phyloP scores from a whole-genome alignment of 2,329 filamentous ascomycete genomes.

The Aspergillus eucalypticola region DNA sequence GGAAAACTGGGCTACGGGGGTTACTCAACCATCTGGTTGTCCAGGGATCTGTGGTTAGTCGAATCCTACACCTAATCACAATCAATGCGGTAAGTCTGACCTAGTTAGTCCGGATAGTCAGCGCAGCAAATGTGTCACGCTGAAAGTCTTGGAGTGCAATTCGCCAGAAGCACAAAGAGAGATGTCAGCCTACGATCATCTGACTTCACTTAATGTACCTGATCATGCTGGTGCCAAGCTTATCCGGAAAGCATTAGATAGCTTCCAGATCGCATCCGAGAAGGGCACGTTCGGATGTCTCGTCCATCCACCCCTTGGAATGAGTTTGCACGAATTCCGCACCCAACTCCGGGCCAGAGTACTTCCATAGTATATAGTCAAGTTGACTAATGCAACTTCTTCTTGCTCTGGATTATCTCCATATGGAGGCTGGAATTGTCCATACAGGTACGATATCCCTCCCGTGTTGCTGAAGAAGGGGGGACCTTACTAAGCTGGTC shows the following conservation, averaged over 20 bases:
- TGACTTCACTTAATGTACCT: background rate
- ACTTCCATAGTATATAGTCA: background rate
- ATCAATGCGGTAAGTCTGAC: background rate
- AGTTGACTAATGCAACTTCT: conserved; percentile 5
- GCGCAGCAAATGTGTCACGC: background rate
- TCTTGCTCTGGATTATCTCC: conserved; percentile 9
- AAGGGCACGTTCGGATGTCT: conserved; percentile 4
- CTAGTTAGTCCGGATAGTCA: background rate
- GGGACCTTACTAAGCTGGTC: background rate
- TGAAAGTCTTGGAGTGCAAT: conserved; percentile 18
- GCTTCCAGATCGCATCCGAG: conserved; percentile 1
- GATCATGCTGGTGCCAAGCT: conserved; percentile 4
- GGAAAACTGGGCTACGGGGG: conserved; percentile 18
- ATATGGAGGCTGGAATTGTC: conserved; percentile 8
- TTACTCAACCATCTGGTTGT: conserved; percentile 14
- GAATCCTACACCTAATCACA: background rate
- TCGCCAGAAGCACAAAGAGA: conserved; percentile 4
- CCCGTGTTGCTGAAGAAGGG: background rate
- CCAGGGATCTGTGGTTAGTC: background rate
- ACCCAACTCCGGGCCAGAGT: background rate
- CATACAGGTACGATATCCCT: background rate
- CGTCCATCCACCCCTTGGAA: conserved; percentile 6
- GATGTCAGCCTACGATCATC: background rate
- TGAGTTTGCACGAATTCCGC: conserved; percentile 4
- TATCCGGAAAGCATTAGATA: background rate